phyloP scores from a whole-genome alignment of 768 basidiomycete genomes.

The Psilocybe tampanensis region DNA sequence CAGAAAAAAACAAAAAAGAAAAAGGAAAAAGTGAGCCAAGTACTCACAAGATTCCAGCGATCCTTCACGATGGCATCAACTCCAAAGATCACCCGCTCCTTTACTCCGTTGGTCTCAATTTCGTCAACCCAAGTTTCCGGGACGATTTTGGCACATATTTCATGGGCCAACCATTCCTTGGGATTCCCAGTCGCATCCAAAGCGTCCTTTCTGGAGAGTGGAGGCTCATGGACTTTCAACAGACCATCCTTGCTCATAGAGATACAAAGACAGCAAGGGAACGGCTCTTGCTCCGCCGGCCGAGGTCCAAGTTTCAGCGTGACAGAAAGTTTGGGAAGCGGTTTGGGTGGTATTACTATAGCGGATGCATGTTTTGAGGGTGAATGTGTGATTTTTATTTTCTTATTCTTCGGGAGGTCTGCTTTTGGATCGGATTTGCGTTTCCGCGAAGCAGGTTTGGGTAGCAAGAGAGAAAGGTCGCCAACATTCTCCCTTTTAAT shows the following conservation, averaged over 20 bases:
- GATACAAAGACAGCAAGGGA: conserved; percentile 73
- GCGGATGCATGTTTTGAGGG: conserved; percentile 23
- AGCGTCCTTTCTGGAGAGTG: conserved; percentile 54
- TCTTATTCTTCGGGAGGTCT: conserved; percentile 48
- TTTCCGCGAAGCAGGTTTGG: conserved; percentile 42
- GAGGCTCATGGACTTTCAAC: conserved; percentile 70
- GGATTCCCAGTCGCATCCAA: conserved; percentile 48
- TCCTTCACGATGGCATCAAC: conserved; percentile 89
- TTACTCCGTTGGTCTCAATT: conserved; percentile 40
- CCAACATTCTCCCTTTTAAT: conserved; percentile 25
- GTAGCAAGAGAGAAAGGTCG: conserved; percentile 5
- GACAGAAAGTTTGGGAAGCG: conserved; percentile 47
- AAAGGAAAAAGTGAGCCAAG: background rate
- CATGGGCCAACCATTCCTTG: conserved; percentile 75
- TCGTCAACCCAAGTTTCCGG: conserved; percentile 94
- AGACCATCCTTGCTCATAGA: conserved; percentile 55
- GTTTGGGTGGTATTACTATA: conserved; percentile 19
- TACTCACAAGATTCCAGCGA: conserved; percentile 86
- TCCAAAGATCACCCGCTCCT: conserved; percentile 71
- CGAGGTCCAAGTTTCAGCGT: conserved; percentile 71
- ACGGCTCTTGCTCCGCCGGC: conserved; percentile 54
- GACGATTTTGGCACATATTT: conserved; percentile 74
- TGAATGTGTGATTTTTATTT: conserved; percentile 42
- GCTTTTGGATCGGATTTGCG: conserved; percentile 41
- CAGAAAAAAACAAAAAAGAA: background rate